Evolutionary conservation across 768 basidiomycete species (phyloP).

Genomic region (Naganishia kalamii): DNA sequence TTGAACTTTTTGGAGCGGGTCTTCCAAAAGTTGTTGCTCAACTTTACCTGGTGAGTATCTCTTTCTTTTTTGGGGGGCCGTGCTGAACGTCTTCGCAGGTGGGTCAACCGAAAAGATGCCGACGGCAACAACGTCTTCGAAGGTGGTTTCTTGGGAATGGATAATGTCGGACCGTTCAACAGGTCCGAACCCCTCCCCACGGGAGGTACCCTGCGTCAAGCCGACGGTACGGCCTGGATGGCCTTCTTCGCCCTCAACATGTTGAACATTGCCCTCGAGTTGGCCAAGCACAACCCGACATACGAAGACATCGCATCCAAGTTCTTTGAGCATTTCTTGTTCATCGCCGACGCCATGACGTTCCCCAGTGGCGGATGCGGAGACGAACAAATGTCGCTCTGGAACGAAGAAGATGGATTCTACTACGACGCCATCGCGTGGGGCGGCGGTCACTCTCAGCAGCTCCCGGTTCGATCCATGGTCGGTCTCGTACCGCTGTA

Average conservation of each 20-base stretch:
- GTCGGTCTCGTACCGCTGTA: slow-evolving; percentile 98
- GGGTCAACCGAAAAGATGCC: slow-evolving; percentile 96
- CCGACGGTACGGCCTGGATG: slow-evolving; percentile 99
- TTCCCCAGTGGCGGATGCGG: slow-evolving; percentile 62
- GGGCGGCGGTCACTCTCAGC: slow-evolving; percentile 69
- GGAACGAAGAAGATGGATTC: slow-evolving; percentile 96
- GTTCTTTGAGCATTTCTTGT: slow-evolving; percentile 77
- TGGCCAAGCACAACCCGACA: slow-evolving; percentile 93
- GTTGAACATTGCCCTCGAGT: slow-evolving; percentile 93
- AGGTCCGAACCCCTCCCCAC: slow-evolving; percentile 94
- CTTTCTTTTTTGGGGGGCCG: background rate
- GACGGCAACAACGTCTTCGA: slow-evolving; percentile 96
- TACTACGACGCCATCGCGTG: slow-evolving; percentile 97
- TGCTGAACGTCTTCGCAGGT: slow-evolving; percentile 53
- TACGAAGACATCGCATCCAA: slow-evolving; percentile 99
- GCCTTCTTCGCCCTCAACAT: slow-evolving; percentile 97
- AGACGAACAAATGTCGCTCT: slow-evolving; percentile 66
- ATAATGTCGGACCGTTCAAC: slow-evolving; percentile 98
- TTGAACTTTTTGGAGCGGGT: slow-evolving; percentile 89
- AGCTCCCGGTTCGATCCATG: slow-evolving; percentile 85
- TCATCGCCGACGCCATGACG: slow-evolving; percentile 98
- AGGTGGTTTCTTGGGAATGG: slow-evolving; percentile 93
- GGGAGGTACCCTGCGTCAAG: slow-evolving; percentile 86
- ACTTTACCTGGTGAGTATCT: slow-evolving; percentile 74
- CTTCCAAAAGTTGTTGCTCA: slow-evolving; percentile 92